These are phyloP conservation scores for Colletotrichum sp. DNA, from an alignment of 2,329 filamentous ascomycete genomes.

Conservation along the genomic window DNA sequence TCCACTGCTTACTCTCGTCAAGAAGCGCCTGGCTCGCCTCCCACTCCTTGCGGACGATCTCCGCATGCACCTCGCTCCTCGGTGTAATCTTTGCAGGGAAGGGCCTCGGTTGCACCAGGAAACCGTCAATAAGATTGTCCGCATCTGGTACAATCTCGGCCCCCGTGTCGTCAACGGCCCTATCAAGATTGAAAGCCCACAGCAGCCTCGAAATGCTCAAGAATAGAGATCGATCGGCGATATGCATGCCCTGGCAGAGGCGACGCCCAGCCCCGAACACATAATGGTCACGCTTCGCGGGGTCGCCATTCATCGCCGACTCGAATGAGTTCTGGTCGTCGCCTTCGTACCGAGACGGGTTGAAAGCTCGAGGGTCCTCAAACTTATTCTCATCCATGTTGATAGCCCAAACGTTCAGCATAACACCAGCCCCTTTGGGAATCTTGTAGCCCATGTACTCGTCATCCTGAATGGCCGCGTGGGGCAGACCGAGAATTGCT, in stretches of 20 bases:
- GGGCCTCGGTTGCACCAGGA: background rate
- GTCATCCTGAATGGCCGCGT: constrained; percentile 35
- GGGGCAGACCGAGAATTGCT: constrained; percentile 38
- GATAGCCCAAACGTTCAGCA: constrained; percentile 41
- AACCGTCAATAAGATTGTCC: background rate
- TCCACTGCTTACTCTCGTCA: background rate
- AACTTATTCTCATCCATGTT: constrained; percentile 49
- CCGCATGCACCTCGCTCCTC: background rate
- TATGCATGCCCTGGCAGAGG: constrained; percentile 42
- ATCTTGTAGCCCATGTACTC: constrained; percentile 20
- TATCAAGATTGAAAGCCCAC: constrained; percentile 55
- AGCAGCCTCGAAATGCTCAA: constrained; percentile 52
- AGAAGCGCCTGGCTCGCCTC: background rate
- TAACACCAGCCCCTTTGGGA: constrained; percentile 7
- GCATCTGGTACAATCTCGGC: constrained; percentile 40
- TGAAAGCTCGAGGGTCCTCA: constrained; percentile 44
- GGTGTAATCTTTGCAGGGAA: constrained; percentile 15
- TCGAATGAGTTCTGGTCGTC: constrained; percentile 23
- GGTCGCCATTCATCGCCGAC: constrained; percentile 33
- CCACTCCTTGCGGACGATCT: background rate
- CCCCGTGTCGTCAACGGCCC: background rate
- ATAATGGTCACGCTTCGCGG: constrained; percentile 37
- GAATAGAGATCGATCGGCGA: constrained; percentile 55
- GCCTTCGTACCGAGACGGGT: constrained; percentile 43
- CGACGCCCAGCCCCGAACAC: constrained; percentile 30